These are phyloP conservation scores for Avena atlantica DNA, from an alignment of 176 grass and related monocot genomes.

Conservation along the genomic window DNA sequence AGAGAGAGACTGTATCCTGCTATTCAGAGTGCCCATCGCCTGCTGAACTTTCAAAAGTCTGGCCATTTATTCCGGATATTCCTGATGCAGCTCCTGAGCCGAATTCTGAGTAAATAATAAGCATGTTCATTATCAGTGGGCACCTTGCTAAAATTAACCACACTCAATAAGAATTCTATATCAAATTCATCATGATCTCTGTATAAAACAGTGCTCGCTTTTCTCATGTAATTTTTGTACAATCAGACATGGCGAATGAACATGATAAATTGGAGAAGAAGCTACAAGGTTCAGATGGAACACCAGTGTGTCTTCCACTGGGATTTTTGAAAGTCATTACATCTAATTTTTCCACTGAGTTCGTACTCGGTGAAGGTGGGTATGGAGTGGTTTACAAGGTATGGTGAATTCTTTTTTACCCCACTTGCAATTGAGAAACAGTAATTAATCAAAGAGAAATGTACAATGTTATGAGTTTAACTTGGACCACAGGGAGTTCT, in stretches of 20 bases:
- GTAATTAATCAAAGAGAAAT: background rate
- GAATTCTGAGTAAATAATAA: slow-evolving; percentile 67
- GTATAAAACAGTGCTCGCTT: too few relatives aligned
- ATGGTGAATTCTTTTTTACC: background rate
- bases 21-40: slow-evolving; percentile 81
- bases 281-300: background rate
- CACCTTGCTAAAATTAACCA: too few relatives aligned
- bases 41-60: slow-evolving; percentile 83
- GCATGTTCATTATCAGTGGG: slow-evolving; percentile 37
- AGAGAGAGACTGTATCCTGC: slow-evolving; percentile 72
- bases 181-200: too few relatives aligned
- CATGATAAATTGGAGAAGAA: background rate
- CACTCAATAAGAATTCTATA: too few relatives aligned
- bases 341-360: too few relatives aligned
- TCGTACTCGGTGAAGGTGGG: too few relatives aligned
- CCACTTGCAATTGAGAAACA: too few relatives aligned
- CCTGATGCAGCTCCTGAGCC: slow-evolving; percentile 60
- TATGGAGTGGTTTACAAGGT: slow-evolving; percentile 10
- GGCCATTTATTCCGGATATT: slow-evolving; percentile 57
- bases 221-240: too few relatives aligned
- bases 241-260: background rate
- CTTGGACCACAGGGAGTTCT: background rate
- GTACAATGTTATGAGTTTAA: background rate
- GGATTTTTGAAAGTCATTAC: too few relatives aligned
- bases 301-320: background rate